phyloP scores from a whole-genome alignment of 2,329 filamentous ascomycete species.

The Monilinia fructigena region DNA sequence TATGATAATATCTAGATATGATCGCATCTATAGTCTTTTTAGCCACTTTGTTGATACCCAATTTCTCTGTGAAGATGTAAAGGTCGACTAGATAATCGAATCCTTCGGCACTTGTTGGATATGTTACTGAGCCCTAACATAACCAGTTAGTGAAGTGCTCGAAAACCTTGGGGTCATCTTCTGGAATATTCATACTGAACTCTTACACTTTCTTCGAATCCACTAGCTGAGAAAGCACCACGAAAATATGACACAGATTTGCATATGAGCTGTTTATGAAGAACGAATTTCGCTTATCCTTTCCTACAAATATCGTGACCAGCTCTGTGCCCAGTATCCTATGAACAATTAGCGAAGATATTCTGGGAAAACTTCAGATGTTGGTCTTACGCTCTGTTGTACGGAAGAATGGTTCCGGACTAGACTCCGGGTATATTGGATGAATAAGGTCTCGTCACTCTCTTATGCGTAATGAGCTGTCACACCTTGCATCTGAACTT shows the following conservation, averaged over 20 bases:
- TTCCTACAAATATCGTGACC: slow-evolving; percentile 32
- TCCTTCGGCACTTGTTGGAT: background rate
- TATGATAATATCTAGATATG: background rate
- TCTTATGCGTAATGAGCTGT: no score
- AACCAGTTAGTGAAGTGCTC: slow-evolving; percentile 21
- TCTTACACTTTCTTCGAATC: slow-evolving; percentile 23
- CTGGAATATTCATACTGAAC: slow-evolving; percentile 22
- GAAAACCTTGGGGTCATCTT: slow-evolving; percentile 18
- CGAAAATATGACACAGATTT: slow-evolving; percentile 20
- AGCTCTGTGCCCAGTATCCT: slow-evolving; percentile 25
- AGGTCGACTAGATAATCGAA: background rate
- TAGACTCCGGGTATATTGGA: no score
- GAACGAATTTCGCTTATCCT: slow-evolving; percentile 27
- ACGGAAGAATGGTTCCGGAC: no score
- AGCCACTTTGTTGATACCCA: background rate
- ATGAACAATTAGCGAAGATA: background rate
- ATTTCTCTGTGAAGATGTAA: slow-evolving; percentile 21
- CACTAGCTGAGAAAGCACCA: slow-evolving; percentile 19
- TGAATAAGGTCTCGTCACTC: no score
- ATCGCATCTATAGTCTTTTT: slow-evolving; percentile 14
- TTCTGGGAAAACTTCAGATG: accelerated
- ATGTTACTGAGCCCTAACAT: background rate
- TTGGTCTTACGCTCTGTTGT: background rate
- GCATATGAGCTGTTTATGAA: slow-evolving; percentile 34
- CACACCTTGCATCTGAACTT: no score